Evolutionary conservation across 1,284 basidiomycete species (phyloP).

Genomic region (Uromyces viciae-fabae): DNA sequence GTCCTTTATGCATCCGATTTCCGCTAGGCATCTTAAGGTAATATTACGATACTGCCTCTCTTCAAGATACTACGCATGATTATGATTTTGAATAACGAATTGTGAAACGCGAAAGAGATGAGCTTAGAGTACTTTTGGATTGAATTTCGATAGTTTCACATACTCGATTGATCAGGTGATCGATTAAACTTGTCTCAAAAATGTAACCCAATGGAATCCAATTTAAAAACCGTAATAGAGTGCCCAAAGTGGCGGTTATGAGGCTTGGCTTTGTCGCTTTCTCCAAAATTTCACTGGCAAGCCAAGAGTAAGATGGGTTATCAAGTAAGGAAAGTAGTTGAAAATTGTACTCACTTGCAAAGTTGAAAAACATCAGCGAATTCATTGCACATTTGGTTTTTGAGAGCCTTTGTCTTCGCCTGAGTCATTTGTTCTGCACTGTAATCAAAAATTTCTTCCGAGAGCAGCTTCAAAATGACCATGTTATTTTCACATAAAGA

Average conservation of each 20-base stretch:
- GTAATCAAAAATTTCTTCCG: slow-evolving; percentile 98
- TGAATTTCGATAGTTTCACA: neutral
- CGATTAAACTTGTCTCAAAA: slow-evolving; percentile 97
- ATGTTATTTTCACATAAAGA: slow-evolving; percentile 99
- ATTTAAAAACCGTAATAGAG: slow-evolving; percentile 90
- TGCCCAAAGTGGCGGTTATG: slow-evolving; percentile 93
- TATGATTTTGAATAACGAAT: neutral
- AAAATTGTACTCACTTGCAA: slow-evolving; percentile 36
- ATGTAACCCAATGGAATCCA: slow-evolving; percentile 99
- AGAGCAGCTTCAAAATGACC: slow-evolving; percentile 94
- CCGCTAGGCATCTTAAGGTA: slow-evolving; percentile 94
- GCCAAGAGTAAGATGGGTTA: neutral
- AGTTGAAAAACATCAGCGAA: slow-evolving; percentile 66
- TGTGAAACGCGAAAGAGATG: neutral
- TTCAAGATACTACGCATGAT: slow-evolving; percentile 74
- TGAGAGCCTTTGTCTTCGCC: slow-evolving; percentile 92
- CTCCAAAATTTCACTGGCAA: slow-evolving; percentile 82
- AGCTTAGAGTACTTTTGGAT: too few species aligned
- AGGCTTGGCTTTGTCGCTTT: slow-evolving; percentile 96
- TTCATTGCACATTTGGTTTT: slow-evolving; percentile 96
- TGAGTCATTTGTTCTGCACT: slow-evolving; percentile 99
- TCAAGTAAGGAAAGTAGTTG: slow-evolving; percentile 57
- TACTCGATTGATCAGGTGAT: slow-evolving; percentile 66
- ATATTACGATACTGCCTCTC: slow-evolving; percentile 95
- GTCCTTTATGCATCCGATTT: slow-evolving; percentile 80